phyloP scores from a whole-genome alignment of 1,139 yeast genomes.

The Protomyces inundatus region DNA sequence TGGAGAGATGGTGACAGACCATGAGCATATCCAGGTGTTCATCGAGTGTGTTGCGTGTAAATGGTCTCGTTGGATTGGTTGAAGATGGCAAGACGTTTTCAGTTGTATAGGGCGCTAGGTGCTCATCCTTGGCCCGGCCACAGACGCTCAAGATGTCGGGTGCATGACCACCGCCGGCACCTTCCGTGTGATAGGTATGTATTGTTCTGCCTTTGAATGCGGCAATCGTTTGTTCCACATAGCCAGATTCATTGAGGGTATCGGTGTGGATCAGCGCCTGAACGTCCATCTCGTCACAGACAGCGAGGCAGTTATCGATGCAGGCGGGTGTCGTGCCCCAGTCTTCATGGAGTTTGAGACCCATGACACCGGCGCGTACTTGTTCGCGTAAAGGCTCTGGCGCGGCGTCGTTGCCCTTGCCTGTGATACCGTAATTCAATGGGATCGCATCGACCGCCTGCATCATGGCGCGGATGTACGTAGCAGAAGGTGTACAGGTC shows the following conservation, averaged over 20 bases:
- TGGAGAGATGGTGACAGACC: conserved; percentile 29
- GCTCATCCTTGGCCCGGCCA: conserved; percentile 14
- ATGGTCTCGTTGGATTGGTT: conserved; percentile 29
- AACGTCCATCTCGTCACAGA: conserved; percentile 29
- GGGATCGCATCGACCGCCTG: conserved; percentile 27
- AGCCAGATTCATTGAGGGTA: conserved; percentile 28
- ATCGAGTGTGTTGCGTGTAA: conserved; percentile 27
- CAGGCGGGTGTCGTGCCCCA: conserved; percentile 30
- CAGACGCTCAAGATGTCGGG: conserved; percentile 28
- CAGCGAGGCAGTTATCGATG: conserved; percentile 25
- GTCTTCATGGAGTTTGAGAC: conserved; percentile 28
- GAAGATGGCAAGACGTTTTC: conserved; percentile 28
- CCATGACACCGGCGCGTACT: conserved; percentile 27
- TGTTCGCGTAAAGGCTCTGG: conserved; percentile 25
- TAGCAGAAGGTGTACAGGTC: conserved; percentile 29
- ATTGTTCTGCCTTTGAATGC: conserved; percentile 29
- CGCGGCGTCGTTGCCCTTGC: conserved; percentile 27
- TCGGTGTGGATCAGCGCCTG: conserved; percentile 30
- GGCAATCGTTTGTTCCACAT: conserved; percentile 27
- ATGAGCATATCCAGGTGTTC: conserved; percentile 29
- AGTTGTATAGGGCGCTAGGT: not conserved
- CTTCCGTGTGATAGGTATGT: conserved; percentile 30
- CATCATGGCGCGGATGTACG: conserved; percentile 21
- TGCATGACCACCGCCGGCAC: conserved; percentile 30
- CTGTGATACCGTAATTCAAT: conserved; percentile 28